A percentile compares a stretch with the other conserved stretches of the same genome.
Evolutionary conservation across 2,329 filamentous ascomycete genomes (phyloP).

Genomic region (Pseudocercospora cruenta): DNA sequence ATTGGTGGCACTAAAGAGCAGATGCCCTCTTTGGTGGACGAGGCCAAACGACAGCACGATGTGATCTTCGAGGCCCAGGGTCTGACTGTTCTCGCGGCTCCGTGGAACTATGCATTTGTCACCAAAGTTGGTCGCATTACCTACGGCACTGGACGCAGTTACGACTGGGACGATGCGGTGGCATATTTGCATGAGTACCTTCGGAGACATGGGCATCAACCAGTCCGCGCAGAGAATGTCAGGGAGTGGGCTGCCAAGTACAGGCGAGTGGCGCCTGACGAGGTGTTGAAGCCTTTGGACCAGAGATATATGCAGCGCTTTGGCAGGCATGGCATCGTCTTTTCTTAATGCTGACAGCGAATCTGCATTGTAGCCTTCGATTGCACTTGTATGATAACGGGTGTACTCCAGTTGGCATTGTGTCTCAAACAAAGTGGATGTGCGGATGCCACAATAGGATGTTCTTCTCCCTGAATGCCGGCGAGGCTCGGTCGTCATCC

Average conservation of each 20-base stretch:
- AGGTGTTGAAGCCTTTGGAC: not conserved
- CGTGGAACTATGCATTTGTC: constrained; percentile 10
- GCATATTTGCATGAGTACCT: constrained; percentile 1
- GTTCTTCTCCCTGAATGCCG: constrained; percentile 4
- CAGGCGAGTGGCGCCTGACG: not conserved
- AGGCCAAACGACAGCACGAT: constrained; percentile 10
- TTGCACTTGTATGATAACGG: too few relatives aligned
- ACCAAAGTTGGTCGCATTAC: constrained; percentile 8
- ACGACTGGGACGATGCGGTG: not conserved
- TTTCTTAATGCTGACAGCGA: not conserved
- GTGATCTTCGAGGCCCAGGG: constrained; percentile 6
- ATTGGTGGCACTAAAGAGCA: not conserved
- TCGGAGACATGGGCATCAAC: not conserved
- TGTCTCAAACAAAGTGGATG: not conserved
- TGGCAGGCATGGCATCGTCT: not conserved
- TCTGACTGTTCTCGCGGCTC: constrained; percentile 13
- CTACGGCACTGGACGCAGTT: not conserved
- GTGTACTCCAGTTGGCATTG: too few relatives aligned
- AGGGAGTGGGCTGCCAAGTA: not conserved
- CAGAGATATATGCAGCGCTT: not conserved
- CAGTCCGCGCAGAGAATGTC: not conserved
- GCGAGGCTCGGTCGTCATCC: constrained; percentile 1
- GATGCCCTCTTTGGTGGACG: constrained; percentile 1
- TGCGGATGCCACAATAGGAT: constrained; percentile 12
- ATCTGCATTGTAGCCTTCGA: not conserved